Evolutionary conservation across 257 asterid species (phyloP), one percentile per base, ranked within the genome.

Genomic region (Solanum lignicaule): DNA sequence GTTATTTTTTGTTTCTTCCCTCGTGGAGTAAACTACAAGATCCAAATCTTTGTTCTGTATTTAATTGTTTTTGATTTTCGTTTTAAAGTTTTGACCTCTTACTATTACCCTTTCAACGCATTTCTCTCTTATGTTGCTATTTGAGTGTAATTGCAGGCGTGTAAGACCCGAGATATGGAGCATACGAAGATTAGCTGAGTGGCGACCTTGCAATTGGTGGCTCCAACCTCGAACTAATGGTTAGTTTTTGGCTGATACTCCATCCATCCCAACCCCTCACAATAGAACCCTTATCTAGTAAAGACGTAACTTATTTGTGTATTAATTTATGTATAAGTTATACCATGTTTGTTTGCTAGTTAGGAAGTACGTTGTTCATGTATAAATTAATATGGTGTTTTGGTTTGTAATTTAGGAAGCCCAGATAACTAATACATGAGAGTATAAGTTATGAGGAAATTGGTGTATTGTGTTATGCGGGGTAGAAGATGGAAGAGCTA

Each of bases 161-260:
- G 93, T 82, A 52, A 93, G 96, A 87, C 91, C 94, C 6, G 94
- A 92, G 91, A 94, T 97, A 90, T 96, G 99, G 99, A 94, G 92
- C 86, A 89, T 96, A 35, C 92, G 91, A 81, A 93, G 99, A 88
- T 21, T 93, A 88, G 90, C 92, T 87, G 99, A 92, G 82, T 97
- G 99, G 99, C 87, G 98, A 86, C 98, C 99, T 88, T 97, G 98
- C 94, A 90, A 90, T 86, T 97, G 99, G 99, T 97, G 99, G 99
- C 90, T 94, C 85, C 95, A 88, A 88, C 94, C 92, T 33, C 90
- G 84, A 71, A 95, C 92, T 31, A 87, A 90, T 58, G 96, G 99
- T 97, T 88, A 90, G 98, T 84, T 38, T 83, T 84, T 20, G 21
- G 11, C 86, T 33, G 68, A 74, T 58, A 58, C 25, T 58, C 66